Percentiles rank a stretch among this genome's conserved stretches.
Conservation (phyloP, 768 basidiomycete species). For the Serendipita sp. region DNA sequence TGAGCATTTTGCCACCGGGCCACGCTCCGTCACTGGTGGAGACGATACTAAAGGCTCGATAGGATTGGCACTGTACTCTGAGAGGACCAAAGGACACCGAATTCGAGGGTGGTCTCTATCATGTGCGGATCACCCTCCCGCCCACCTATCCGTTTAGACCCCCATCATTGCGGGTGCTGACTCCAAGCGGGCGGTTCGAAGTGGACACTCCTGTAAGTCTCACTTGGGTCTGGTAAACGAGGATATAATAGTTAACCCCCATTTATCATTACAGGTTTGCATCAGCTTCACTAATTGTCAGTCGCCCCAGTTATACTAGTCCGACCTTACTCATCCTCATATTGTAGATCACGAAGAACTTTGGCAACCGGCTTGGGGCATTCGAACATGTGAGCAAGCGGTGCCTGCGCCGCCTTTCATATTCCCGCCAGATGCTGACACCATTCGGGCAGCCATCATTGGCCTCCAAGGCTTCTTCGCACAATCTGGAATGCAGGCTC, state of each 20-base stretch:
- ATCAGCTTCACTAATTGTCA: conserved; percentile 83
- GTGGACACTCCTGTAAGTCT: conserved; percentile 73
- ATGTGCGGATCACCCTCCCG: conserved; percentile 78
- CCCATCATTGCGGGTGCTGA: conserved; percentile 89
- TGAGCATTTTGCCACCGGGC: conserved; percentile 22
- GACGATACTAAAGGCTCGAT: conserved; percentile 10
- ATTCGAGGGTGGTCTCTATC: conserved; percentile 91
- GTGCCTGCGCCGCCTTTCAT: not conserved
- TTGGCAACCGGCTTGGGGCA: conserved; percentile 98
- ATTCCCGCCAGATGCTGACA: conserved; percentile 1
- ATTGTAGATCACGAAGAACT: conserved; percentile 75
- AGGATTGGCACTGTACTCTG: conserved; percentile 97
- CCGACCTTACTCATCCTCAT: conserved; percentile 4
- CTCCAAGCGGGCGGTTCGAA: conserved; percentile 94
- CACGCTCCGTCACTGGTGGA: not conserved
- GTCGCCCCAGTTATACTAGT: conserved; percentile 19
- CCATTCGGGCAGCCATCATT: conserved; percentile 48
- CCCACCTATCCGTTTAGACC: conserved; percentile 94
- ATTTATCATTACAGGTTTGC: conserved; percentile 45
- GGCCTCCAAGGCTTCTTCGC: conserved; percentile 83
- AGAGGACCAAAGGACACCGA: conserved; percentile 77
- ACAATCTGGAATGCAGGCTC: conserved; percentile 70
- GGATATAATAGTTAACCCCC: not conserved
- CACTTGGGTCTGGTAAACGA: not conserved
- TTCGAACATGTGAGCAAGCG: conserved; percentile 57